A percentile compares a stretch with the other conserved stretches of the same genome.
Conservation (phyloP, 176 grass and related monocot genomes). For the Phoenix roebelenii region DNA sequence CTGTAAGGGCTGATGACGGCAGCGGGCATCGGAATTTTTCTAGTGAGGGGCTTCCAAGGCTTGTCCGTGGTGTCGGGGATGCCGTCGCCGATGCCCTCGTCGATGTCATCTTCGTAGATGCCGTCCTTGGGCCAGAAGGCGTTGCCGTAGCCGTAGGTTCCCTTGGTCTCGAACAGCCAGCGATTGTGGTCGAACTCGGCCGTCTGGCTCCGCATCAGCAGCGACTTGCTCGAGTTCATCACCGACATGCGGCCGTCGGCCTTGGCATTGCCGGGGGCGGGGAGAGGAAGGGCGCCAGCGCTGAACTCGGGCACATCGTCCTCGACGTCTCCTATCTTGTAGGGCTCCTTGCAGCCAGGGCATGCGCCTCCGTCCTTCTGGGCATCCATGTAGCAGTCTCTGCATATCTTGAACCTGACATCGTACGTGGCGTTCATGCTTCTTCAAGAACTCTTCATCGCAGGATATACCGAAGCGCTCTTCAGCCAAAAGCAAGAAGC, state of each 20-base stretch:
- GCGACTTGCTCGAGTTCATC: slow-evolving; percentile 36
- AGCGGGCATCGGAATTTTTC: slow-evolving; percentile 70
- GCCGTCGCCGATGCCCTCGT: slow-evolving; percentile 9
- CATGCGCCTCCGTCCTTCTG: slow-evolving; percentile 57
- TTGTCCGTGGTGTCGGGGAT: slow-evolving; percentile 38
- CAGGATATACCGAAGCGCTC: too few relatives aligned
- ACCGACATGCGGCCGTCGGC: neutral
- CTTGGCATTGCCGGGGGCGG: slow-evolving; percentile 29
- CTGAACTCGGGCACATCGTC: slow-evolving; percentile 39
- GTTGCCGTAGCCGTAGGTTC: slow-evolving; percentile 91
- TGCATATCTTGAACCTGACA: slow-evolving; percentile 81
- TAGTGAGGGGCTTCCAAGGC: slow-evolving; percentile 82
- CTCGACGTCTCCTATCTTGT: slow-evolving; percentile 77
- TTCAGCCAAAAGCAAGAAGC: too few relatives aligned
- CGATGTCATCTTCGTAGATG: slow-evolving; percentile 54
- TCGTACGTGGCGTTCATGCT: neutral
- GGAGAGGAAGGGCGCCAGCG: slow-evolving; percentile 40
- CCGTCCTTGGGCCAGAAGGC: slow-evolving; percentile 59
- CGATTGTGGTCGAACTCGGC: slow-evolving; percentile 94
- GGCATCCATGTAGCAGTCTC: slow-evolving; percentile 88
- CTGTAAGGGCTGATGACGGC: slow-evolving; percentile 93
- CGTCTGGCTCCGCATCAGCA: slow-evolving; percentile 54
- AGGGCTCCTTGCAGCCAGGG: slow-evolving; percentile 92
- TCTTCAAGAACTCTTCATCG: too few relatives aligned
- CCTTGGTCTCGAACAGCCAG: slow-evolving; percentile 90